Base-by-base conservation (phyloP, 129 eudicot genomes). In the Silybum marianum region DNA sequence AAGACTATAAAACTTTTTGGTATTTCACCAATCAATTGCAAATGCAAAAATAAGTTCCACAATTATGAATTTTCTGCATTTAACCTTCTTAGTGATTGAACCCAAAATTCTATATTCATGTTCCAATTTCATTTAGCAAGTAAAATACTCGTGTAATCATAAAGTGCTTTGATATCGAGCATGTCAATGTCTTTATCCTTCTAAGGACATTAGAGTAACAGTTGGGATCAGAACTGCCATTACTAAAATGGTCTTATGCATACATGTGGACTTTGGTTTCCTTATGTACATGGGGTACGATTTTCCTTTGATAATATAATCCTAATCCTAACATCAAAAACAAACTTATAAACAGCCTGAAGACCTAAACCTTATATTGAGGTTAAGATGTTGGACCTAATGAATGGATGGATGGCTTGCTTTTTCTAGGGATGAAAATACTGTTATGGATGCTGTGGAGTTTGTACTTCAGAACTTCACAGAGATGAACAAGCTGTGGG, bases 401-500 rank as follows among this genome's bases (percentile, higher is more conserved):
- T 71, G 69, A 82, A 67, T 36, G 71, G 7, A 80, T 85, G 78
- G 28, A 75, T 82, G 66, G 30, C 46, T 36, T 60, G 46, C 75
- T 34, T 65, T 65, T 68, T 66, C 69, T 86, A 94, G 98, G 82
- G 98, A 94, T 88, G 98, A 90, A 67, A 91, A 94, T 77, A 94
- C 98, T 32, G 98, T 92, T 75, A 84, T 84, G 86, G 98, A 94
- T 89, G 97, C 98, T 19, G 95, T 94, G 5, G 98, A 94, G 85
- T 94, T 94, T 90, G 98, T 94, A 48, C 96, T 94, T 44, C 98
- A 94, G 78, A 94, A 94, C 85, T 94, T 94, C 79, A 94, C 97
- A 62, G 98, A 94, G 85, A 94, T 94, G 98, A 94, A 94, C 90
- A 94, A 94, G 82, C 90, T 94, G 69, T 94, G 98, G 98, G 98